A percentile compares a stretch with the other conserved stretches of the same genome.
Evolutionary conservation across 495 filamentous ascomycete genomes (phyloP).

Genomic region (Penicillium mononematosum): DNA sequence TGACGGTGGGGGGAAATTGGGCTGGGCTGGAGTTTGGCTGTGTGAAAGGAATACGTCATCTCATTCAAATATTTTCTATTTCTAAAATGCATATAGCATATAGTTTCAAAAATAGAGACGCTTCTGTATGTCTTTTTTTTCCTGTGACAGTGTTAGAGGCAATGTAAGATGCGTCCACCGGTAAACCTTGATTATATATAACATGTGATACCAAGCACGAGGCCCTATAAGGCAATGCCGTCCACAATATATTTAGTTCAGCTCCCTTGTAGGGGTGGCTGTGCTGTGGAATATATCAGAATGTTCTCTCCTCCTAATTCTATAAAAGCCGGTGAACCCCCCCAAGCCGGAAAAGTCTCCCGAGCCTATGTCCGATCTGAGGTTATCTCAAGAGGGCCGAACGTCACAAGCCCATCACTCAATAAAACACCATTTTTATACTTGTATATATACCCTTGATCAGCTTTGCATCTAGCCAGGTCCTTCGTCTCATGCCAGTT

Average conservation of each 20-base stretch:
- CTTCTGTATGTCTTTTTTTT: background rate
- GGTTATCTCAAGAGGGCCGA: background rate
- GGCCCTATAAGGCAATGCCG: too few relatives aligned
- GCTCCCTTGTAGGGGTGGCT: too few relatives aligned
- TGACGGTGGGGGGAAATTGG: constrained; percentile 5
- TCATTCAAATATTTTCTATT: constrained; percentile 9
- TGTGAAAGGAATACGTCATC: constrained; percentile 6
- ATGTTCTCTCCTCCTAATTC: background rate
- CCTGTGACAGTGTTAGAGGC: too few relatives aligned
- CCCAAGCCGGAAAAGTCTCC: constrained; percentile 1
- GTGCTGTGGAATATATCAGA: background rate
- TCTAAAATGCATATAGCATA: constrained; percentile 15
- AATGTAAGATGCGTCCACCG: background rate
- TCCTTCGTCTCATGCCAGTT: background rate
- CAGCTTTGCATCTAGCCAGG: background rate
- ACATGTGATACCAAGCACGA: background rate
- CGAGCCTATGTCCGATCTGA: background rate
- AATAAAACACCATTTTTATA: background rate
- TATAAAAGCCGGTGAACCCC: background rate
- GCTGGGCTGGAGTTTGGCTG: constrained; percentile 17
- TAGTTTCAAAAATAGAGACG: background rate
- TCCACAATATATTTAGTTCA: background rate
- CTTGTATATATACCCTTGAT: background rate
- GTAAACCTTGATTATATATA: background rate
- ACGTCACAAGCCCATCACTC: constrained; percentile 3